Evolutionary conservation across 805 yeast species (phyloP), one percentile per base, ranked within the genome.

Genomic region (Sugiyamaella smithiae): DNA sequence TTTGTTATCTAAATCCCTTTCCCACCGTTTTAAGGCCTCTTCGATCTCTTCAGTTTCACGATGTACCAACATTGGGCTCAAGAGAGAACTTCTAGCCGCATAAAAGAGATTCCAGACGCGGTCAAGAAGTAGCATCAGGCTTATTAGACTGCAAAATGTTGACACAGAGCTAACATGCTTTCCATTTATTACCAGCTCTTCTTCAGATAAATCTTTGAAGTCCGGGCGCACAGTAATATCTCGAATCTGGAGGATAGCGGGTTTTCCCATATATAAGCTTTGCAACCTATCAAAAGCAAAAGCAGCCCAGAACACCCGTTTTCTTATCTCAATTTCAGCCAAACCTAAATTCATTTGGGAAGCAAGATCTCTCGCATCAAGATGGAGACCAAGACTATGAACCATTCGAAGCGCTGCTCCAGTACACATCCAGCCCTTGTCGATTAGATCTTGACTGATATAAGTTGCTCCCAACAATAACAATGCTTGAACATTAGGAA

Each of bases 241-340:
- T 6, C 47, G 16, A 3, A 43, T 16, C 5, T 43, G 47, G 24
- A 43, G 47, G 4, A 33, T 29, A 3, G 47, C 47, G 0, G 77
- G 77, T 14, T 76, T 57, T 23, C 70, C 72, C 48, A 73, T 57
- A 50, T 73, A 73, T 52, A 73, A 71, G 54, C 76, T 70, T 26
- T 72, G 66, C 52, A 73, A 76, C 24, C 77, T 49, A 53, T 73
- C 77, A 35, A 73, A 52, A 14, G 71, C 61, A 51, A 73, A 73
- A 0, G 75, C 64, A 54, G 76, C 71, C 77, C 77, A 73, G 45
- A 73, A 72, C 5, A 67, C 52, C 33, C 70, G 51, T 50, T 69
- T 55, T 38, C 76, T 58, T 44, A 69, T 37, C n/a, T 45, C 49
- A 25, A 45, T 45, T 20, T 45, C 49, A 14, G 32, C 47, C n/a